Conservation (phyloP, 768 basidiomycete genomes). For the Trametes maxima region DNA sequence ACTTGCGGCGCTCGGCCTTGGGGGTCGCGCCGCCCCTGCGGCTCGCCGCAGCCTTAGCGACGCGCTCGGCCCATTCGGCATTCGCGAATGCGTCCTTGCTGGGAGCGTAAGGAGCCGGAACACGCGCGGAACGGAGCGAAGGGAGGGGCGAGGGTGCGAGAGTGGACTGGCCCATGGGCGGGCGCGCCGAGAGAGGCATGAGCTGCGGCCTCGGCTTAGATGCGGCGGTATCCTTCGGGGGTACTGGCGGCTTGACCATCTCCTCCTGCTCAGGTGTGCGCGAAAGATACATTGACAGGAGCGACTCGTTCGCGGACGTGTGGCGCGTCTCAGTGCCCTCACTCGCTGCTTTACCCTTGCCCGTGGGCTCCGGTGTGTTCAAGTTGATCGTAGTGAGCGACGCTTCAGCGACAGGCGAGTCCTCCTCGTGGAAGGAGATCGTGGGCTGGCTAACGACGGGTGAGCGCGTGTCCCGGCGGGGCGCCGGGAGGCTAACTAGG, state of each 20-base stretch:
- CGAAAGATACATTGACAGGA: slow-evolving; percentile 35
- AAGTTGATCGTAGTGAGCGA: slow-evolving; percentile 24
- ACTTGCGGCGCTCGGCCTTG: slow-evolving; percentile 24
- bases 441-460: slow-evolving; percentile 24
- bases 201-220: slow-evolving; percentile 18
- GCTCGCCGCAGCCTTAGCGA: slow-evolving; percentile 20
- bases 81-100: slow-evolving; percentile 19
- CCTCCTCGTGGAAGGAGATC: slow-evolving; percentile 7
- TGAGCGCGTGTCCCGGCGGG: slow-evolving; percentile 26
- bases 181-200: slow-evolving; percentile 24
- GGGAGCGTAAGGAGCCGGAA: slow-evolving; percentile 14
- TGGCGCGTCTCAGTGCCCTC: slow-evolving; percentile 4
- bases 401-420: slow-evolving; percentile 2
- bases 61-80: slow-evolving; percentile 26
- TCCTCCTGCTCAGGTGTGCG: slow-evolving; percentile 13
- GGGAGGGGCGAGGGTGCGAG: slow-evolving; percentile 17
- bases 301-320: slow-evolving; percentile 26
- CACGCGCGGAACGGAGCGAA: slow-evolving; percentile 16
- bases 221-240: slow-evolving; percentile 17
- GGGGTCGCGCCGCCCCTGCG: slow-evolving; percentile 19
- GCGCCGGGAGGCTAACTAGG: slow-evolving; percentile 20
- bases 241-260: slow-evolving; percentile 22
- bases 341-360: not conserved
- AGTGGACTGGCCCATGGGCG: slow-evolving; percentile 15
- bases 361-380: slow-evolving; percentile 23